These are phyloP conservation scores for Aristolochia fimbriata DNA, from an alignment of 164 flowering plant genomes.

Conservation along the genomic window DNA sequence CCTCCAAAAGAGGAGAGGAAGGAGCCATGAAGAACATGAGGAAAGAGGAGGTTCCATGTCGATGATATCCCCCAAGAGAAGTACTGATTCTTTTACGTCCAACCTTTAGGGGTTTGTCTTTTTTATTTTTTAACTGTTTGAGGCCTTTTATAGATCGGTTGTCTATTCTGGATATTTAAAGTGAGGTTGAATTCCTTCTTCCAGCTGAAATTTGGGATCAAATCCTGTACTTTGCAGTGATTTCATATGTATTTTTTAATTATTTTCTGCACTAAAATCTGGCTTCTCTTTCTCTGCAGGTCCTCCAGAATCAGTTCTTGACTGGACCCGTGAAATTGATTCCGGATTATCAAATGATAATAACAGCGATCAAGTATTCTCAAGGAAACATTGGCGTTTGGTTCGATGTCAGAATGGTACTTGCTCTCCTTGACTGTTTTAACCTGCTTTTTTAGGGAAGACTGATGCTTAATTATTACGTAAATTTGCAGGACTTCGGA, in stretches of 20 bases:
- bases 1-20: too few species aligned
- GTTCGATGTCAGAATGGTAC: constrained; percentile 94
- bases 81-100: constrained; percentile 3
- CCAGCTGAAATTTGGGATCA: too few species aligned
- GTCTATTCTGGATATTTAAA: too few species aligned
- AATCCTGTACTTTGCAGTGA: too few species aligned
- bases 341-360: constrained; percentile 65
- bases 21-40: too few species aligned
- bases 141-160: too few species aligned
- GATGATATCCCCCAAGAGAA: too few species aligned
- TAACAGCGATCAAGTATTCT: constrained; percentile 64
- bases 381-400: constrained; percentile 95
- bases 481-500: constrained; percentile 73
- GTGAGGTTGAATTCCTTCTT: too few species aligned
- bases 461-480: constrained; percentile 1
- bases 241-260: neutral
- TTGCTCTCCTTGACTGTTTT: neutral
- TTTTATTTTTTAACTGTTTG: neutral
- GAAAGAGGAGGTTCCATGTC: too few species aligned
- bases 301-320: constrained; percentile 84
- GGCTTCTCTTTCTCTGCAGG: constrained; percentile 34
- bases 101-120: constrained; percentile 3
- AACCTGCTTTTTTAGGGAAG: neutral
- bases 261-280: neutral
- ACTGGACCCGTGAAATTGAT: constrained; percentile 81